Evolutionary conservation across 2,329 filamentous ascomycete species (phyloP).

Genomic region (Colletotrichum lupini): DNA sequence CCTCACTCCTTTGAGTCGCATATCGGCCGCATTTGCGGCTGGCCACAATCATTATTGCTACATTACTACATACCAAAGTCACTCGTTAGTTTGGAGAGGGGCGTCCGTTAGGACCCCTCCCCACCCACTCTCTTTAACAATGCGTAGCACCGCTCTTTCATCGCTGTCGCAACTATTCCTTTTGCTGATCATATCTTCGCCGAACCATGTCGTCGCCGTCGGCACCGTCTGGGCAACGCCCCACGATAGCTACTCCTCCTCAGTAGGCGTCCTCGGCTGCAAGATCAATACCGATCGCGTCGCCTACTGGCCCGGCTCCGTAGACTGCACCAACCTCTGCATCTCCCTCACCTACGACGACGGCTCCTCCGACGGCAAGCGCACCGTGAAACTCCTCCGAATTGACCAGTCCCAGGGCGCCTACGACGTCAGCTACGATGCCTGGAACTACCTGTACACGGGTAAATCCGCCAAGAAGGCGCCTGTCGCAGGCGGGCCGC

Average conservation of each 20-base stretch:
- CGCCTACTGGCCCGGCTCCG: constrained; percentile 60
- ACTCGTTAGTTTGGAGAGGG: constrained; percentile 1
- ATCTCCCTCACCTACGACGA: constrained; percentile 48
- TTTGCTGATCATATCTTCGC: neutral
- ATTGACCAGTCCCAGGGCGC: constrained; percentile 49
- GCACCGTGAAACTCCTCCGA: constrained; percentile 40
- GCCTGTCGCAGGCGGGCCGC: constrained; percentile 58
- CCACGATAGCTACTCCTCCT: constrained; percentile 60
- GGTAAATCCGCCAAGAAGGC: constrained; percentile 56
- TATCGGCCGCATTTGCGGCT: constrained; percentile 32
- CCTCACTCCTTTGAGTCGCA: constrained; percentile 26
- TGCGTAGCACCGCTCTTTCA: constrained; percentile 27
- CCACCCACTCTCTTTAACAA: constrained; percentile 18
- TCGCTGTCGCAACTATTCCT: constrained; percentile 12
- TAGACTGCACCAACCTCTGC: constrained; percentile 57
- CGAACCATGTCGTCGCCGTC: constrained; percentile 15
- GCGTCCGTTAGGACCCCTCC: neutral
- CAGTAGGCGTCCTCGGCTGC: constrained; percentile 62
- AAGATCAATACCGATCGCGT: constrained; percentile 63
- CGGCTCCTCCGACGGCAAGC: constrained; percentile 35
- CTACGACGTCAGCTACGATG: constrained; percentile 63
- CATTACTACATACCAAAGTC: neutral
- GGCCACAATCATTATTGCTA: constrained; percentile 24
- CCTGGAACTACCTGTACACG: constrained; percentile 62
- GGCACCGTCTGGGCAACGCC: constrained; percentile 50